phyloP scores from a whole-genome alignment of 2,329 filamentous ascomycete species.

The Lachnellula cervina region DNA sequence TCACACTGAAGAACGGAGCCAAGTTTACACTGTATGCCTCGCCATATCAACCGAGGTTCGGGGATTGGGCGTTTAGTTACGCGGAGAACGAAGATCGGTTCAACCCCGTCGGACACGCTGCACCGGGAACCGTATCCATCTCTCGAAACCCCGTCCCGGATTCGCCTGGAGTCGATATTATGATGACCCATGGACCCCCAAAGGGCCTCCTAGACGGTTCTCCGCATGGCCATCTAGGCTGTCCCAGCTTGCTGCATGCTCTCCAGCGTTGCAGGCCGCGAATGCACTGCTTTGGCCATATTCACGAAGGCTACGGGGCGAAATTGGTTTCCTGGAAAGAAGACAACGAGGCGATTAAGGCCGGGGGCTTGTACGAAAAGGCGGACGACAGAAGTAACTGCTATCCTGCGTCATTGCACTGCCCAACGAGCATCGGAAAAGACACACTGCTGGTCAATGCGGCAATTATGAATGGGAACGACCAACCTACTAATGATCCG shows the following conservation, averaged over 20 bases:
- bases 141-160: conserved; percentile 18
- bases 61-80: conserved; percentile 31
- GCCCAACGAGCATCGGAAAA: conserved; percentile 29
- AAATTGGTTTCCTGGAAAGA: conserved; percentile 48
- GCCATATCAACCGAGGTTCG: conserved; percentile 32
- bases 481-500: conserved; percentile 11
- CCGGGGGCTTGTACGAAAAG: conserved; percentile 19
- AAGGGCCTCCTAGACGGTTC: conserved; percentile 42
- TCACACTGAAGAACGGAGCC: conserved; percentile 28
- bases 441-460: conserved; percentile 59
- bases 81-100: conserved; percentile 26
- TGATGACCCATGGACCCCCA: conserved; percentile 59
- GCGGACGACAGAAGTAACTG: background rate
- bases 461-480: conserved; percentile 41
- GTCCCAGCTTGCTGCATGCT: conserved; percentile 48
- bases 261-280: conserved; percentile 44
- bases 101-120: conserved; percentile 16
- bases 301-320: conserved; percentile 51
- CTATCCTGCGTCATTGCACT: background rate
- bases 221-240: conserved; percentile 37
- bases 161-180: conserved; percentile 40
- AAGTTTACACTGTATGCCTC: conserved; percentile 31
- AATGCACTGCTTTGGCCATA: conserved; percentile 60
- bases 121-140: conserved; percentile 14
- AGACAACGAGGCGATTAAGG: conserved; percentile 15